Base-by-base conservation (phyloP, 2,329 filamentous ascomycete genomes). In the Fusarium aywerte region DNA sequence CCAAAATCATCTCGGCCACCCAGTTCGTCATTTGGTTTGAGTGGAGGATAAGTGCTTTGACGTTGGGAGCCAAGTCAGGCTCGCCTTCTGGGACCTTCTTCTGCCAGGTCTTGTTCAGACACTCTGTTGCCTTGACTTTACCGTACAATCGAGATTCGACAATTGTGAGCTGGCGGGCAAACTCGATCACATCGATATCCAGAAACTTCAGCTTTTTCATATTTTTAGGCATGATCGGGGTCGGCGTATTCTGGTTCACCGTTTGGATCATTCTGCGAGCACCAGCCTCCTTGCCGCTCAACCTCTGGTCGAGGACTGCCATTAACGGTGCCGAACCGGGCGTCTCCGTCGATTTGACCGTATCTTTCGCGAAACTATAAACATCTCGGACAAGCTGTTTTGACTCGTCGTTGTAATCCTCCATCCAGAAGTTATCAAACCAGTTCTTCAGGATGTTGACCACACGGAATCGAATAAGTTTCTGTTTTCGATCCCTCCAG, bases 371-470 rank as follows among this genome's bases (percentile, higher is more conserved):
- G 77, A 99, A 99, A 27, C 89, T 89, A 80, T 94, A 93, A 11
- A 98, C 93, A 68, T 94, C 89, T 61, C 93, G 90, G 67, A 99
- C 92, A 38, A 99, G 84, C 69, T 93, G 88, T 77, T 89, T 92
- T 43, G 90, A 96, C 45, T 92, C 89, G 50, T 95, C 92, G 74
- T 90, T 94, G 65, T 90, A 89, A 47, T 93, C 92, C 76, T 99
- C 96, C 93, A 98, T 97, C 96, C 96, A 99, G 78, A 96, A 98
- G 72, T 91, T 94, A 76, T 98, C 96, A 71, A 99, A 96, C 96
- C 96, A 99, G 79, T 89, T 96, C 84, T 98, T 98, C 45, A 99
- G 82, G 67, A 97, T 98, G 75, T 98, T 99, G 68, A 99, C 93
- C 3, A 99, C 94, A 39, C 96, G 89, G 81, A 99, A 97, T 33